A percentile compares a stretch with the other conserved stretches of the same genome.
Conservation (phyloP, 257 asterid genomes). For the Jasminum sambac region DNA sequence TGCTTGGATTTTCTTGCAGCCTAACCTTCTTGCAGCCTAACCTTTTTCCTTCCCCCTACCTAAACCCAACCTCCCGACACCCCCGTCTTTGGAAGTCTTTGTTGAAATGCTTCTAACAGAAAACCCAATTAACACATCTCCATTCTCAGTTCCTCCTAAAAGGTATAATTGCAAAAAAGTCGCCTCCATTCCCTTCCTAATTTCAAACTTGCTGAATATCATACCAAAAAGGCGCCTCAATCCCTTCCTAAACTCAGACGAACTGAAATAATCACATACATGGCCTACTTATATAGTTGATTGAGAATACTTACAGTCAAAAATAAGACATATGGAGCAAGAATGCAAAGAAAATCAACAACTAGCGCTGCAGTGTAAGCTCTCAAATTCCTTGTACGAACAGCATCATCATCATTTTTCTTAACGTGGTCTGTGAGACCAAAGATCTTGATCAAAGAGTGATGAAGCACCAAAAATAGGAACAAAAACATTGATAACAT, state of each 20-base stretch:
- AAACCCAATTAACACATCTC: background rate
- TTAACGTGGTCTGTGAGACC: slow-evolving; percentile 40
- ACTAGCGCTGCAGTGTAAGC: slow-evolving; percentile 34
- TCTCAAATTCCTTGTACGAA: slow-evolving; percentile 37
- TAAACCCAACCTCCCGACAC: too few species aligned
- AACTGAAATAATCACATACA: slow-evolving; percentile 4
- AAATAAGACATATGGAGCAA: slow-evolving; percentile 54
- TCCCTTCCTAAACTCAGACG: background rate
- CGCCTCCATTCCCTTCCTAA: background rate
- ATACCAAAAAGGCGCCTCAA: background rate
- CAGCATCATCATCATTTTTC: slow-evolving; percentile 54
- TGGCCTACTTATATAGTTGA: background rate
- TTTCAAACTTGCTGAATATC: background rate
- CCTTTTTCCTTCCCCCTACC: background rate
- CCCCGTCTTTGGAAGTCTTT: background rate
- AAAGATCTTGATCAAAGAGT: background rate
- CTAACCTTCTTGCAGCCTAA: background rate
- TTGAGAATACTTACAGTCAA: slow-evolving; percentile 67
- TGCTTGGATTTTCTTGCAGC: too few species aligned
- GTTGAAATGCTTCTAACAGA: background rate
- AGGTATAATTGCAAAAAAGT: too few species aligned
- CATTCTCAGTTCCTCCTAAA: background rate
- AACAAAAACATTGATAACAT: too few species aligned
- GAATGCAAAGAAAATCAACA: slow-evolving; percentile 59
- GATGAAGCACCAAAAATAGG: too few species aligned